Conservation (phyloP, 805 yeast species). For the Kodamaea leandrae region DNA sequence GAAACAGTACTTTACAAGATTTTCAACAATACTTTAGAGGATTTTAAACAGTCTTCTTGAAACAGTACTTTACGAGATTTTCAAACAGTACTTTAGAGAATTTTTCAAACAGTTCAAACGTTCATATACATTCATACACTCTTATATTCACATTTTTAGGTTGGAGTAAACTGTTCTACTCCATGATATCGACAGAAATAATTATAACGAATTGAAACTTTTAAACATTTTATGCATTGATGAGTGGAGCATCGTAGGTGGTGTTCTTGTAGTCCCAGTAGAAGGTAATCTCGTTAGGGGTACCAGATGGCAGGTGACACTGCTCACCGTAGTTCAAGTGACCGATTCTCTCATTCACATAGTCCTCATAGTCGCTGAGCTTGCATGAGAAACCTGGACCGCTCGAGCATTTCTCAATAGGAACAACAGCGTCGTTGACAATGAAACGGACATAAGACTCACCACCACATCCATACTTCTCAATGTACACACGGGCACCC, state of each 20-base stretch:
- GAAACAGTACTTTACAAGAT: too few relatives aligned
- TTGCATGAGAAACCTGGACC: conserved; percentile 47
- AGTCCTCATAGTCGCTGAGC: conserved; percentile 33
- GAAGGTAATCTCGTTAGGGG: conserved; percentile 19
- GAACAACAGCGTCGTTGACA: conserved; percentile 41
- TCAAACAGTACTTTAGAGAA: too few relatives aligned
- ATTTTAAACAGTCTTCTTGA: too few relatives aligned
- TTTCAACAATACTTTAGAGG: too few relatives aligned
- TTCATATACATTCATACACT: too few relatives aligned
- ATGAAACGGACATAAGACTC: conserved; percentile 37
- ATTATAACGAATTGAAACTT: background rate
- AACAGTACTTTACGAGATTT: too few relatives aligned
- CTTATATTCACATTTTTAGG: too few relatives aligned
- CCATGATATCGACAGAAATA: too few relatives aligned
- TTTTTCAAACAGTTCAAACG: too few relatives aligned
- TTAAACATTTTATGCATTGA: background rate
- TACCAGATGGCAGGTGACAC: conserved; percentile 25
- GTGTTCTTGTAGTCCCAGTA: conserved; percentile 23
- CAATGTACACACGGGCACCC: conserved; percentile 41
- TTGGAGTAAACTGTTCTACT: too few relatives aligned
- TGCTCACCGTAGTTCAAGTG: conserved; percentile 23
- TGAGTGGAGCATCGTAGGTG: conserved; percentile 16
- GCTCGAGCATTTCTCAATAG: conserved; percentile 30
- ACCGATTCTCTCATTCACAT: conserved; percentile 28
- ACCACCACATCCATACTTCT: conserved; percentile 33